Evolutionary conservation across 441 rosid species (phyloP).

Genomic region (Metrosideros polymorpha): DNA sequence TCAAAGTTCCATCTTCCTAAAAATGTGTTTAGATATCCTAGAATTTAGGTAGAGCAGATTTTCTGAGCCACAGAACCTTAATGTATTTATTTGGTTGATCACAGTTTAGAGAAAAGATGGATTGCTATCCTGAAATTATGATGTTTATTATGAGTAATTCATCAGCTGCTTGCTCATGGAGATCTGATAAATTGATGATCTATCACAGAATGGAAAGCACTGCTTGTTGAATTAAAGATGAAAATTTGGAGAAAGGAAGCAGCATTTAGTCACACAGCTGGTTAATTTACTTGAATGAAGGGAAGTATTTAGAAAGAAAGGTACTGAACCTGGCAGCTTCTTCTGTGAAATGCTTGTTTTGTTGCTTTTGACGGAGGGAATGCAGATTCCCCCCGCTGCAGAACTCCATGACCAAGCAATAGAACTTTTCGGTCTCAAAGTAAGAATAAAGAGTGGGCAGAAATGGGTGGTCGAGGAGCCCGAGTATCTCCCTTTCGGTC

Average conservation of each 20-base stretch:
- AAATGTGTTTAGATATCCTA: not conserved
- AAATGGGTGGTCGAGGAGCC: conserved; percentile 82
- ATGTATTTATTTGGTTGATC: not conserved
- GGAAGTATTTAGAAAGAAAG: not conserved
- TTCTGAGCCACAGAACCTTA: not conserved
- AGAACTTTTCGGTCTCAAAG: conserved; percentile 74
- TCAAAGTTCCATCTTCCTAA: not conserved
- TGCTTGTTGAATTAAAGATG: not conserved
- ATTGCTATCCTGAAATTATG: not conserved
- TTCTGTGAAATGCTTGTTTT: conserved; percentile 58
- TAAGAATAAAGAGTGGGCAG: conserved; percentile 74
- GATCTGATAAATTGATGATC: not conserved
- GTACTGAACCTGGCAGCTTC: conserved; percentile 63
- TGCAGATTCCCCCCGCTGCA: conserved; percentile 91
- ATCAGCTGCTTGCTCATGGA: not conserved
- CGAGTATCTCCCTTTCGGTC: conserved; percentile 85
- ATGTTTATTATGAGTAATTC: not conserved
- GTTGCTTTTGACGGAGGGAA: conserved; percentile 84
- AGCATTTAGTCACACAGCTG: not conserved
- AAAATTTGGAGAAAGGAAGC: not conserved
- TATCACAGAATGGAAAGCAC: not conserved
- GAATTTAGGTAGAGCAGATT: not conserved
- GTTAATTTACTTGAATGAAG: not conserved
- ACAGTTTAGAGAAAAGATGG: not conserved
- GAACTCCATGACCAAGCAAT: conserved; percentile 86